Percentiles rank a stretch among this genome's conserved stretches.
Evolutionary conservation across 768 basidiomycete species (phyloP).

Genomic region (Mycena vitilis): DNA sequence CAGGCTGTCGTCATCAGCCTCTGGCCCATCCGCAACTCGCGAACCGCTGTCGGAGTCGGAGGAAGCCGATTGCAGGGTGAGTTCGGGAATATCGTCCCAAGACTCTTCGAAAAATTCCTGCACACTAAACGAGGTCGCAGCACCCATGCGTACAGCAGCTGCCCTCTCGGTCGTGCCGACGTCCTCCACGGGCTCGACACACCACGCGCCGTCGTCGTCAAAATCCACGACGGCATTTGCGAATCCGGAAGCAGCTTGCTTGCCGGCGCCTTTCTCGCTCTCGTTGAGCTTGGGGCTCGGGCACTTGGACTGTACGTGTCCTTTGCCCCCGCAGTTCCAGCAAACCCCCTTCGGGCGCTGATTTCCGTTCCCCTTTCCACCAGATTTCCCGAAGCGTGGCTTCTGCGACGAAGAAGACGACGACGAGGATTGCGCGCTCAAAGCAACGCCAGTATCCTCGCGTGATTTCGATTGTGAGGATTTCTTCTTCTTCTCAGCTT

Average conservation of each 20-base stretch:
- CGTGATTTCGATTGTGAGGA: constrained; percentile 1
- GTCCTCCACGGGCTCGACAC: constrained; percentile 11
- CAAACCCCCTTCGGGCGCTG: constrained; percentile 32
- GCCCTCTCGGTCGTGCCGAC: constrained; percentile 15
- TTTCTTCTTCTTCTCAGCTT: constrained; percentile 18
- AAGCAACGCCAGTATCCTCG: constrained; percentile 11
- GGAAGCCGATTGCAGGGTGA: too few species aligned
- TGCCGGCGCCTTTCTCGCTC: constrained; percentile 24
- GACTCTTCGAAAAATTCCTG: too few species aligned
- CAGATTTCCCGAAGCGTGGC: background rate
- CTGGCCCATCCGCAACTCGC: too few species aligned
- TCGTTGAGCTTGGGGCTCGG: constrained; percentile 33
- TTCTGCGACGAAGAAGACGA: constrained; percentile 12
- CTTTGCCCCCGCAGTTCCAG: constrained; percentile 46
- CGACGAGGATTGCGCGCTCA: constrained; percentile 8
- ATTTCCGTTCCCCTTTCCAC: constrained; percentile 6
- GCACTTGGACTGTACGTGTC: constrained; percentile 42
- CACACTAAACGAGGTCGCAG: too few species aligned
- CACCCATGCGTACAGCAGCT: too few species aligned
- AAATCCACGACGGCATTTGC: constrained; percentile 25
- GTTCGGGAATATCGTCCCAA: too few species aligned
- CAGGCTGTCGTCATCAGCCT: too few species aligned
- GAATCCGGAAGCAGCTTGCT: constrained; percentile 21
- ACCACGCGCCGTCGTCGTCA: constrained; percentile 32
- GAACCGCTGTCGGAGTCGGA: too few species aligned